Conservation (phyloP, 257 asterid species). For the Lantana camara region DNA sequence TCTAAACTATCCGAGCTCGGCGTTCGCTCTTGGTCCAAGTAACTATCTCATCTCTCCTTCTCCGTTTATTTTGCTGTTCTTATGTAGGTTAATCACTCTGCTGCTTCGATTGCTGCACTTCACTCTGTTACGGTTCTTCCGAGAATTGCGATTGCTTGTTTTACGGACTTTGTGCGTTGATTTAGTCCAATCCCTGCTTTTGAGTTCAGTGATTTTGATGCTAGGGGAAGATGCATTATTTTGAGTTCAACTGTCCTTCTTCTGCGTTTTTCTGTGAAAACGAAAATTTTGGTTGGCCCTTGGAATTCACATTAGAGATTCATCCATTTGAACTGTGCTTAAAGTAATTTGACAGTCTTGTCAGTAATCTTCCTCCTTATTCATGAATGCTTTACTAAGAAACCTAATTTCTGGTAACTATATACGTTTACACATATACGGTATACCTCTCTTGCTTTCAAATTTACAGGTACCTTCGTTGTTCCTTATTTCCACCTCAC, state of each 20-base stretch:
- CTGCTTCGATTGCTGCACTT: background rate
- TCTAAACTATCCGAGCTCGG: slow-evolving; percentile 73
- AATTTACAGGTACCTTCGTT: too few relatives aligned
- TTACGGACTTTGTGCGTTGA: background rate
- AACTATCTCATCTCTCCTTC: background rate
- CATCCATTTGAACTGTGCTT: background rate
- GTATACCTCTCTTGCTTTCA: too few relatives aligned
- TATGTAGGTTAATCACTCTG: background rate
- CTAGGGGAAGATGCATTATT: background rate
- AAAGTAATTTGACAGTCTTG: too few relatives aligned
- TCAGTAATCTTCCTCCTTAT: too few relatives aligned
- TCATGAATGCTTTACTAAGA: too few relatives aligned
- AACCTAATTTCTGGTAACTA: too few relatives aligned
- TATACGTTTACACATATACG: too few relatives aligned
- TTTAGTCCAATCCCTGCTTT: background rate
- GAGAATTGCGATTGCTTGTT: background rate
- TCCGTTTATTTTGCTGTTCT: background rate
- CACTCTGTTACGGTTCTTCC: background rate
- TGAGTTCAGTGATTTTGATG: background rate
- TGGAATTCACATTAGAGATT: background rate
- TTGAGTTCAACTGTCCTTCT: background rate
- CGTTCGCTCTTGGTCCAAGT: slow-evolving; percentile 93
- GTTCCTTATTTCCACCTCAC: too few relatives aligned
- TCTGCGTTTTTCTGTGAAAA: too few relatives aligned
- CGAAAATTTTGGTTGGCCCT: background rate